These are phyloP conservation scores for Rhodamnia rubescens DNA, from an alignment of 345 rosid genomes.

Conservation along the genomic window DNA sequence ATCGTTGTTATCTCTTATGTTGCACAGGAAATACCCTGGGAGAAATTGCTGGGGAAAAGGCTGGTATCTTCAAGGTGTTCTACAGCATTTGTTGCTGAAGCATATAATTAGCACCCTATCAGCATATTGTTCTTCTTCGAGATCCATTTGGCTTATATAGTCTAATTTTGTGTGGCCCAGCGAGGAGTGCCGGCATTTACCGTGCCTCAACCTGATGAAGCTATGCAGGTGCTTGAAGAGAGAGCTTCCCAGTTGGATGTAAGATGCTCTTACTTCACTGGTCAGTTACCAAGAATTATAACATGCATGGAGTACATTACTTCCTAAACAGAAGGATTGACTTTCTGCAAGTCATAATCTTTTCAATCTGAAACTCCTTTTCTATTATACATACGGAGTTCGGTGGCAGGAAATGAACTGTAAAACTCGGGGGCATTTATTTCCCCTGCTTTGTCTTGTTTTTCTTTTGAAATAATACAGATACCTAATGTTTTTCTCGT, in stretches of 20 bases:
- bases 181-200: conserved; percentile 76
- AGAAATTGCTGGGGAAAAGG: conserved; percentile 94
- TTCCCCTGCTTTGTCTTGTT: background rate
- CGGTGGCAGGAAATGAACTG: background rate
- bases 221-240: conserved; percentile 82
- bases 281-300: background rate
- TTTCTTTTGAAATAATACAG: background rate
- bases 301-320: background rate
- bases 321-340: background rate
- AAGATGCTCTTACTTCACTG: conserved; percentile 5
- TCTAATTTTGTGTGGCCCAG: conserved; percentile 23
- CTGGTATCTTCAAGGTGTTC: conserved; percentile 93
- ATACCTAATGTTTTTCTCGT: background rate
- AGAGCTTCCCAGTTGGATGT: conserved; percentile 67
- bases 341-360: background rate
- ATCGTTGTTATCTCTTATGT: conserved; percentile 5
- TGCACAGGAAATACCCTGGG: conserved; percentile 82
- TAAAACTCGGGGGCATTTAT: background rate
- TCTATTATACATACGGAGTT: background rate
- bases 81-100: background rate
- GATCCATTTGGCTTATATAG: background rate
- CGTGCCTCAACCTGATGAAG: conserved; percentile 94
- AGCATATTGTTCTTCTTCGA: background rate
- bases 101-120: background rate
- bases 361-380: background rate